These are phyloP conservation scores for Cryptococcus hybrid DNA, from an alignment of 1,284 basidiomycete species.

Conservation along the genomic window DNA sequence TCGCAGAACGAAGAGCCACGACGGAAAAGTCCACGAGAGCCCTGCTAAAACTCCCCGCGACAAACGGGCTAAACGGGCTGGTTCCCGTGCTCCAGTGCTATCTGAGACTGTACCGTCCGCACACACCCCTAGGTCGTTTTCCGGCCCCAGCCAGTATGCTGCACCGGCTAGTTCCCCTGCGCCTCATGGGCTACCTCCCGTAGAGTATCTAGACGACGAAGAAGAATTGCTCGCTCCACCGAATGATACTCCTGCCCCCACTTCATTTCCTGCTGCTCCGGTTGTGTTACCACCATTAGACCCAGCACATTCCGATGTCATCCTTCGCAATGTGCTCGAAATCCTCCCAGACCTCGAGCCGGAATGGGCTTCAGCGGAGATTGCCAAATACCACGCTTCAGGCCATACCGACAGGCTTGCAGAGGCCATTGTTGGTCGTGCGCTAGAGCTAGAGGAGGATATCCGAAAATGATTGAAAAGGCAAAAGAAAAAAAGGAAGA, in stretches of 20 bases:
- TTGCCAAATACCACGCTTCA: conserved; percentile 7
- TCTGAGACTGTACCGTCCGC: too few species aligned
- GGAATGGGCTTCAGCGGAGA: conserved; percentile 18
- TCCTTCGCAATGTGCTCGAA: conserved; percentile 33
- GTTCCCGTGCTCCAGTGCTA: too few species aligned
- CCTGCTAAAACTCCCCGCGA: too few species aligned
- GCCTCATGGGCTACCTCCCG: too few species aligned
- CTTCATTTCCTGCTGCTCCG: not conserved
- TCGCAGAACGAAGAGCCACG: too few species aligned
- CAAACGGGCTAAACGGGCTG: too few species aligned
- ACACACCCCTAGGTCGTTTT: too few species aligned
- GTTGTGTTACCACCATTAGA: not conserved
- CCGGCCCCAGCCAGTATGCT: too few species aligned
- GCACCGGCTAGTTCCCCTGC: too few species aligned
- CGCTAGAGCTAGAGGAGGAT: conserved; percentile 29
- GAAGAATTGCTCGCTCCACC: not conserved
- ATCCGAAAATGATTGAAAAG: conserved; percentile 23
- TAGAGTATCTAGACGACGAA: too few species aligned
- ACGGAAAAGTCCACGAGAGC: too few species aligned
- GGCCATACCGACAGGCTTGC: conserved; percentile 4
- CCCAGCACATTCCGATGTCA: conserved; percentile 9
- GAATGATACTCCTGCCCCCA: not conserved
- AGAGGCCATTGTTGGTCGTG: conserved; percentile 20
- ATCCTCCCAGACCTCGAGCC: conserved; percentile 40
- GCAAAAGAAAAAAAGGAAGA: conserved; percentile 9